phyloP scores from a whole-genome alignment of 306 rosid species.

The Inga laurina region DNA sequence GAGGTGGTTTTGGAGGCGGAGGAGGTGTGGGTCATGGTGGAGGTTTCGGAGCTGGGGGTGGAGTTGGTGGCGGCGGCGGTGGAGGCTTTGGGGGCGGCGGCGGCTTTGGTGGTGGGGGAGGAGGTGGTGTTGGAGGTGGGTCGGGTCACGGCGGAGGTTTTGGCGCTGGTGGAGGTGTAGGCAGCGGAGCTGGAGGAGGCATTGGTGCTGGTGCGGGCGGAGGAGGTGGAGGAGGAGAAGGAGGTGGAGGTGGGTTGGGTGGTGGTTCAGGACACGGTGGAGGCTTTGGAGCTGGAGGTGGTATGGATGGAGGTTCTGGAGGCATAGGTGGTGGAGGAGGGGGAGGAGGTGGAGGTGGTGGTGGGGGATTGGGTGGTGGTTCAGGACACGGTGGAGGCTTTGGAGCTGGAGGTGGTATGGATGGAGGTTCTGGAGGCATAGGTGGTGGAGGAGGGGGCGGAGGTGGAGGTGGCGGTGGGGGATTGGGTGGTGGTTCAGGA shows the following conservation, averaged over 20 bases:
- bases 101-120: constrained; percentile 22
- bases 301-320: neutral
- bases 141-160: neutral
- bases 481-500: constrained; percentile 31
- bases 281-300: constrained; percentile 29
- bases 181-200: constrained; percentile 44
- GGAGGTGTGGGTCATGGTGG: constrained; percentile 16
- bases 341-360: neutral
- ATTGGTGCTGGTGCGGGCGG: constrained; percentile 27
- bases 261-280: constrained; percentile 8
- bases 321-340: constrained; percentile 31
- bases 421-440: constrained; percentile 19
- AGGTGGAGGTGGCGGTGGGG: constrained; percentile 42
- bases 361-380: constrained; percentile 44
- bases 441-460: constrained; percentile 28
- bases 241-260: constrained; percentile 50
- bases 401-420: constrained; percentile 10
- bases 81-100: constrained; percentile 40
- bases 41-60: constrained; percentile 12
- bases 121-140: constrained; percentile 12
- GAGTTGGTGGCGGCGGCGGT: constrained; percentile 9
- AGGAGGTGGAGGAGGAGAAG: constrained; percentile 44
- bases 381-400: constrained; percentile 23
- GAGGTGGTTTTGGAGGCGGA: constrained; percentile 7
- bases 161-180: constrained; percentile 41